Conservation (phyloP, 1,284 basidiomycete species). For the Sutorius eximius region DNA sequence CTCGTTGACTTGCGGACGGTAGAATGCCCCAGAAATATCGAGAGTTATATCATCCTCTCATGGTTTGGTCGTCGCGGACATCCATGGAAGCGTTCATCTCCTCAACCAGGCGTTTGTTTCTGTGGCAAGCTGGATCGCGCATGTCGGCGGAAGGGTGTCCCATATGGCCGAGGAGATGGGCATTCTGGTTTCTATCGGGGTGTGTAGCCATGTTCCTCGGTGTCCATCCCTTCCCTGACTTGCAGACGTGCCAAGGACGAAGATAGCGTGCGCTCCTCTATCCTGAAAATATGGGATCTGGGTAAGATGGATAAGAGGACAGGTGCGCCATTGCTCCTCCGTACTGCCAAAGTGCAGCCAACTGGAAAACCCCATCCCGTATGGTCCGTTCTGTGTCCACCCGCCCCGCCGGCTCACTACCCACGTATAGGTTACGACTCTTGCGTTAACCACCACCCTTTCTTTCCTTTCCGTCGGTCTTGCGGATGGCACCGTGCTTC, state of each 20-base stretch:
- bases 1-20: constrained; percentile 4
- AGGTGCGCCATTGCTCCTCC: constrained; percentile 65
- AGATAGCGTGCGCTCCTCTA: constrained; percentile 65
- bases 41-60: constrained; percentile 59
- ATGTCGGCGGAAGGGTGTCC: constrained; percentile 75
- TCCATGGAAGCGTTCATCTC: constrained; percentile 77
- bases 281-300: constrained; percentile 91
- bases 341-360: constrained; percentile 77
- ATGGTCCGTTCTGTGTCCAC: constrained; percentile 23
- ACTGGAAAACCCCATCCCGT: constrained; percentile 82
- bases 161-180: constrained; percentile 81
- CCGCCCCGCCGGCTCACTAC: constrained; percentile 1
- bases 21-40: constrained; percentile 74
- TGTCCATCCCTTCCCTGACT: constrained; percentile 12
- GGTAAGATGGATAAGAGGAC: constrained; percentile 73
- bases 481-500: constrained; percentile 90
- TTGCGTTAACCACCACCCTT: constrained; percentile 80
- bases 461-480: constrained; percentile 89
- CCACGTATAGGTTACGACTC: constrained; percentile 64
- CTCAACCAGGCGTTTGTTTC: constrained; percentile 77
- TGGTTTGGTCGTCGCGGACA: constrained; percentile 75
- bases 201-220: constrained; percentile 40
- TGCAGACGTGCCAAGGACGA: constrained; percentile 61
- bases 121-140: constrained; percentile 73
- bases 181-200: constrained; percentile 81